Evolutionary conservation across 331 rosid genomes (phyloP), one percentile per base, ranked within the genome.

Genomic region (Quercus lobata): DNA sequence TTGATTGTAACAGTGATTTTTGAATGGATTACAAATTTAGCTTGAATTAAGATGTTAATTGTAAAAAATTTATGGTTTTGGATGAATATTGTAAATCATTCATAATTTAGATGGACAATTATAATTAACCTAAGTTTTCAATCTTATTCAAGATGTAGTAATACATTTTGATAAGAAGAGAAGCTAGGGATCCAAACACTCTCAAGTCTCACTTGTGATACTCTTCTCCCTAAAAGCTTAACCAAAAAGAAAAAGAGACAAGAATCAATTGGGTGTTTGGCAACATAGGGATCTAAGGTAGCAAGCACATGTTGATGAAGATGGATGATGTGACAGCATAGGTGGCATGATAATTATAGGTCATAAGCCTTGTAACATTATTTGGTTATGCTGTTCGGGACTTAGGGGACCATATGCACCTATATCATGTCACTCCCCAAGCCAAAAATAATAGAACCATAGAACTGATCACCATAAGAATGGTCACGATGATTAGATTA

Each of bases 401-500:
- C n/a, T n/a, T 55, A 57, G 94, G 97, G 97, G 97, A 95, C 99
- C 97, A 90, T 85, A n/a, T 32, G 11, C 30, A 22, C 65, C 37
- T 27, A 71, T 66, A 73, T 80, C 55, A 49, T 49, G 18, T 49
- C 55, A 49, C 55, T 14, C 2, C 25, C 34, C 32, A 27, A 22
- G 66, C 15, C 30, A 24, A 60, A 60, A 60, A 60, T 21, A 60
- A 24, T 10, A 60, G 5, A 27, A 16, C 21, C 70, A 6, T 29
- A 63, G 11, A 25, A 27, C 21, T 16, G 21, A 16, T 63, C 70
- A 5, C 70, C 41, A 63, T 15, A 62, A 14, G 69, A 60, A 60
- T 24, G 66, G 18, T 11, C 30, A 60, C 24, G 7, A 24, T 60
- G 32, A 58, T 60, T 5, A 60, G 55, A 14, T 14, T 49, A 49